Evolutionary conservation across 495 filamentous ascomycete genomes (phyloP).

Genomic region (Annulohypoxylon maeteangense): DNA sequence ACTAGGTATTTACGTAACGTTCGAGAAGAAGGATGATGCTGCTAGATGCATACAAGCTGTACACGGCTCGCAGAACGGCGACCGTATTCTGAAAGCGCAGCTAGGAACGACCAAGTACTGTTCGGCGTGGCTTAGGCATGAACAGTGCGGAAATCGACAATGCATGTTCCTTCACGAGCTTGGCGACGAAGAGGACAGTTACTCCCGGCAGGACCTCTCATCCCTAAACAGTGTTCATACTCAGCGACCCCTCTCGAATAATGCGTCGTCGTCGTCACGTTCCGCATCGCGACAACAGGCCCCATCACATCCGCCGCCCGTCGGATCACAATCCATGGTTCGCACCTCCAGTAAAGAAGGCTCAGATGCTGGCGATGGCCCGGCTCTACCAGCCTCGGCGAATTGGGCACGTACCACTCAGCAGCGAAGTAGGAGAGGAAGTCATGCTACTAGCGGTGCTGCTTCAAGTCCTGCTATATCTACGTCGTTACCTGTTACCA

Average conservation of each 20-base stretch:
- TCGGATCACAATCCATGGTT: slow-evolving; percentile 76
- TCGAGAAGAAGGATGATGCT: slow-evolving; percentile 87
- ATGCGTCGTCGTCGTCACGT: slow-evolving; percentile 55
- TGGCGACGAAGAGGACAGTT: slow-evolving; percentile 96
- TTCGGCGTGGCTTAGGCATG: slow-evolving; percentile 92
- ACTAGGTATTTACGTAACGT: slow-evolving; percentile 97
- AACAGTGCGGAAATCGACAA: slow-evolving; percentile 90
- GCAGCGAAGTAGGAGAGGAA: slow-evolving; percentile 75
- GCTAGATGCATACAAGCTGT: slow-evolving; percentile 89
- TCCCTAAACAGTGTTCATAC: slow-evolving; percentile 91
- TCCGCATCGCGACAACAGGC: slow-evolving; percentile 62
- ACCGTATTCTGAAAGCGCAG: slow-evolving; percentile 87
- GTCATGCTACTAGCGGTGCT: slow-evolving; percentile 79
- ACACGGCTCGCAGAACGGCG: slow-evolving; percentile 90
- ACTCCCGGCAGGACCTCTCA: slow-evolving; percentile 92
- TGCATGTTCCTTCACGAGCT: slow-evolving; percentile 99
- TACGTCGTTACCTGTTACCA: slow-evolving; percentile 65
- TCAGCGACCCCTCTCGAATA: slow-evolving; percentile 69
- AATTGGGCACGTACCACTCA: slow-evolving; percentile 90
- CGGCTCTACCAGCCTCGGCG: slow-evolving; percentile 89
- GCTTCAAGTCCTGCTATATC: slow-evolving; percentile 82
- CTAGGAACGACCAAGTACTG: slow-evolving; percentile 99
- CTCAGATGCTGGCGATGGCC: slow-evolving; percentile 74
- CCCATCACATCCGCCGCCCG: slow-evolving; percentile 58
- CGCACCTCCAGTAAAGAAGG: slow-evolving; percentile 82